Evolutionary conservation across 1,139 yeast species (phyloP), one percentile per base, ranked within the genome.

Genomic region (Diutina neorugosa): DNA sequence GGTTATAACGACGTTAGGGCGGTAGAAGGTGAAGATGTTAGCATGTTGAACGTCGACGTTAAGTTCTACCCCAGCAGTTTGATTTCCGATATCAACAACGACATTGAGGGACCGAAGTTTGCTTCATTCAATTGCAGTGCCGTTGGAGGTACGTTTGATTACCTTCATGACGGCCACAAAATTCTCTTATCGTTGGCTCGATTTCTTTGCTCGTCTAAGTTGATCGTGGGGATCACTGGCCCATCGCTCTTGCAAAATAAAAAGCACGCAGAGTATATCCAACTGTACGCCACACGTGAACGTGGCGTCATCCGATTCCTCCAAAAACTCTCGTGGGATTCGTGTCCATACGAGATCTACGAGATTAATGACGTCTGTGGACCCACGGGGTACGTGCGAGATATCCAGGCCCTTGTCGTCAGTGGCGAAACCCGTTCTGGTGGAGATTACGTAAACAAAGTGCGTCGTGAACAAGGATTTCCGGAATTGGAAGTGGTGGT

Each of bases 111-210:
- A 23, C 16, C 20, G 11, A 6, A 5, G 19, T 34, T 48, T 20
- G 19, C 19, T 5, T 14, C 25, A 5, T 8, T n/a, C 8, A 7
- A 14, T 6, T 55, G 55, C 1, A 59, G 61, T 14, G 95, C 95
- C 0, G 83, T 91, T 1, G 98, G 98, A 0, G 99, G 99, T 0
- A 94, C 98, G 0, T 94, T 94, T 69, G 99, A 94, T 64, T 98
- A 94, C 67, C 64, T 94, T 43, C 99, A 94, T 62, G 96, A 86
- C 62, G 99, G 98, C 0, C 99, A 94, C 67, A 89, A 87, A 65
- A 83, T 93, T 34, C 70, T 94, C 20, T 71, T 94, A 8, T 84
- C 96, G 0, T 72, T 88, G 59, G 77, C 95, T 0, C 80, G 83
- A 0, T 90, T 82, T 62, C 59, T 88, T 14, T 74, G 94, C 0